A percentile compares a stretch with the other conserved stretches of the same genome.
phyloP scores from a whole-genome alignment of 257 asterid species.

The Agastache rugosa region DNA sequence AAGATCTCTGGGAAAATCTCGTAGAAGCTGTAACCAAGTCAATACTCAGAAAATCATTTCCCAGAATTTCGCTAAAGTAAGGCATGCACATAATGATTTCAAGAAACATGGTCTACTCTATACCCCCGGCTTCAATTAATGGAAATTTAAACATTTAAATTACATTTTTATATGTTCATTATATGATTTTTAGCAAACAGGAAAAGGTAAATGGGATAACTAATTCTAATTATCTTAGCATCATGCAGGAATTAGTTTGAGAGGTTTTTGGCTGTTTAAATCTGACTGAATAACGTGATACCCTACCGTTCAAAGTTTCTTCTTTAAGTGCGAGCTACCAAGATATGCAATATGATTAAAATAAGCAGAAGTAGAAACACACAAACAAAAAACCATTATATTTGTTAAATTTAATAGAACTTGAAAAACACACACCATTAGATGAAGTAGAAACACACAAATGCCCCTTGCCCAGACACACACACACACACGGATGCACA shows the following conservation, averaged over 20 bases:
- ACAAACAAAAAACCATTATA: not conserved
- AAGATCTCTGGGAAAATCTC: slow-evolving; percentile 86
- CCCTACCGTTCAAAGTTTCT: not conserved
- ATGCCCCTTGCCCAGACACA: not conserved
- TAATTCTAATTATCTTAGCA: not conserved
- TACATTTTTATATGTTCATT: not conserved
- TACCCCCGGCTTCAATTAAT: not conserved
- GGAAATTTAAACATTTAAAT: not conserved
- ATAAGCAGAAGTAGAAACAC: not conserved
- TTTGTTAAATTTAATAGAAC: slow-evolving; percentile 12
- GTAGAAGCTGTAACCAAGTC: slow-evolving; percentile 58
- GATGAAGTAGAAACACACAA: not conserved
- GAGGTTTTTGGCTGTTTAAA: not conserved
- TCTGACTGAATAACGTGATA: slow-evolving; percentile 1
- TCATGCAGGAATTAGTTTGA: not conserved
- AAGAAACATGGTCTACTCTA: slow-evolving; percentile 20
- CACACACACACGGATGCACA: not conserved
- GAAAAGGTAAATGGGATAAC: not conserved
- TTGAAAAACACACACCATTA: not conserved
- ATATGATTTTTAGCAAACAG: not conserved
- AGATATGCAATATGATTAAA: not conserved
- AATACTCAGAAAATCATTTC: slow-evolving; percentile 31
- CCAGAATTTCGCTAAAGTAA: slow-evolving; percentile 20
- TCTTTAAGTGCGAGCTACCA: not conserved
- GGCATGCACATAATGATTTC: not conserved